Evolutionary conservation across 176 grass and related monocot species (phyloP).

Genomic region (Oryza coarctata): DNA sequence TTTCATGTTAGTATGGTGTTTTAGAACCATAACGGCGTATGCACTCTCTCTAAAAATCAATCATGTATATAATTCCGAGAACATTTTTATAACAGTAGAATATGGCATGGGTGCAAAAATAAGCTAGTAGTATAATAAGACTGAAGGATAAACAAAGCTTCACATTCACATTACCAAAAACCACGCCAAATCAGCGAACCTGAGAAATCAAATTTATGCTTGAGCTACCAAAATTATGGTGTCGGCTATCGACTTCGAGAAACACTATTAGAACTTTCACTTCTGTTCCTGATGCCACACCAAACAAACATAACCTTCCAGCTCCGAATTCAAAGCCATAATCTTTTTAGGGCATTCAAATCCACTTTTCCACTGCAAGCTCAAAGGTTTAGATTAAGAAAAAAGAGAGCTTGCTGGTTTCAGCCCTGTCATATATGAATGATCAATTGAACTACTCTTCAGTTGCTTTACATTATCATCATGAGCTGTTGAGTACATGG

Average conservation of each 20-base stretch:
- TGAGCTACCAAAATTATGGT: conserved; percentile 7
- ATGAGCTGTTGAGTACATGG: conserved; percentile 16
- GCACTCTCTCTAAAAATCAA: no score
- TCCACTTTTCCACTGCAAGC: background rate
- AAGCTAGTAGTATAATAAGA: no score
- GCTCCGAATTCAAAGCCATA: background rate
- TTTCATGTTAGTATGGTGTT: no score
- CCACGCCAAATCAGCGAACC: background rate
- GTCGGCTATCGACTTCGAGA: background rate
- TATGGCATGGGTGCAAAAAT: no score
- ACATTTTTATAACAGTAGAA: no score
- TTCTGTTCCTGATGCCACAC: background rate
- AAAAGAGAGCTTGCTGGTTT: background rate
- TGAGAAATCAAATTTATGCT: background rate
- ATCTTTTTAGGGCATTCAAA: background rate
- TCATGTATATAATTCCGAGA: no score
- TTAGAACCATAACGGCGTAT: no score
- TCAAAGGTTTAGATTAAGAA: background rate
- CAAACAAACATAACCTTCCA: background rate
- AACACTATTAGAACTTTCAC: background rate
- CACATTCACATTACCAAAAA: background rate
- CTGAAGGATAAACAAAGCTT: no score
- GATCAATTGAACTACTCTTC: conserved; percentile 12
- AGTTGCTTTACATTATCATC: conserved; percentile 15
- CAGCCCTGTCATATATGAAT: background rate